These are phyloP conservation scores for Ilyonectria mors-panacis DNA, from an alignment of 2,329 filamentous ascomycete species.

Conservation along the genomic window DNA sequence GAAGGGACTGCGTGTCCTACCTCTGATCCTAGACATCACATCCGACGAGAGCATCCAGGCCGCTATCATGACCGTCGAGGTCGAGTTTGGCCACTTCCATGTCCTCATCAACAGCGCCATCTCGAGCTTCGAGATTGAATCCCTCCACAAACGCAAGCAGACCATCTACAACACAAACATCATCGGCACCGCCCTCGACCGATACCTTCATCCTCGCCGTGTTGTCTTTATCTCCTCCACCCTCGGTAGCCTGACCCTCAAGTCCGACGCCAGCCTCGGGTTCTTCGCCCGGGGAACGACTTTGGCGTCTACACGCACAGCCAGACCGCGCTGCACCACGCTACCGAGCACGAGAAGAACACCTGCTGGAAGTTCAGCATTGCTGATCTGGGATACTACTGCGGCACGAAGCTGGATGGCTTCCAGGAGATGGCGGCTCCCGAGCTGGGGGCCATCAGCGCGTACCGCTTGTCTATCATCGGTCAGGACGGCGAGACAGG, in stretches of 20 bases:
- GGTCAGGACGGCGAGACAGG: conserved; percentile 26
- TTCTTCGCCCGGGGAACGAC: conserved; percentile 6
- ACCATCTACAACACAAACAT: conserved; percentile 36
- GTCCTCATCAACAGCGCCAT: conserved; percentile 39
- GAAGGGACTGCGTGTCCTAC: conserved; percentile 21
- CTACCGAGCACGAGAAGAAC: conserved; percentile 28
- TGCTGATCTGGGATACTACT: conserved; percentile 29
- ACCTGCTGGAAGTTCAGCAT: conserved; percentile 32
- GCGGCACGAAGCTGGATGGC: conserved; percentile 26
- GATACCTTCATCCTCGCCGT: conserved; percentile 31
- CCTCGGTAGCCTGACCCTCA: conserved; percentile 32
- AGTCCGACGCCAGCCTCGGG: conserved; percentile 21
- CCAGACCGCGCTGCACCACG: conserved; percentile 37
- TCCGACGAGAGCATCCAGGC: conserved; percentile 33
- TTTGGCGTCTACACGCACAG: conserved; percentile 34
- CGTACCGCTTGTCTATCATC: conserved; percentile 12
- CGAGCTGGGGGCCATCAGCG: conserved; percentile 28
- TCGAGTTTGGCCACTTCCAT: conserved; percentile 32
- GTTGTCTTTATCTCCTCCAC: conserved; percentile 38
- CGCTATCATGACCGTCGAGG: conserved; percentile 14
- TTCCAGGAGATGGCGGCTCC: conserved; percentile 23
- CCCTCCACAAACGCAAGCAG: conserved; percentile 32
- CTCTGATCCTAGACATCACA: conserved; percentile 35
- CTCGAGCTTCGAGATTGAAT: conserved; percentile 20
- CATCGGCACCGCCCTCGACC: conserved; percentile 35